Conservation (phyloP, 2,329 filamentous ascomycete genomes). For the Xylaria sp. region DNA sequence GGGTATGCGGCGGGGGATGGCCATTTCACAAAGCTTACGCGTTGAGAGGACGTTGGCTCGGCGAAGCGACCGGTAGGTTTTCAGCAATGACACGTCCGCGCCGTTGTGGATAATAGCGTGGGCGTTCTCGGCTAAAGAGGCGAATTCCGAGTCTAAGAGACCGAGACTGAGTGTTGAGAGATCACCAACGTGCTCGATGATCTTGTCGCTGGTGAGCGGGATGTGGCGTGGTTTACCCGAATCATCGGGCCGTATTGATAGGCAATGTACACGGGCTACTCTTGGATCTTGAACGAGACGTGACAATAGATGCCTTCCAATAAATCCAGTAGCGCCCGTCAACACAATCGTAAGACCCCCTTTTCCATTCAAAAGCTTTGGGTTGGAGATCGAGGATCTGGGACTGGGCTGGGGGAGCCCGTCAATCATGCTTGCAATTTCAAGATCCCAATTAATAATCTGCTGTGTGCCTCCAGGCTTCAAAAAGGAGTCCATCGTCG, state of each 20-base stretch:
- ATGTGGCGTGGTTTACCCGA: background rate
- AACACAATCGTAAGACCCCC: conserved; percentile 3
- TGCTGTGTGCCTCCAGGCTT: background rate
- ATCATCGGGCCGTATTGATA: conserved; percentile 3
- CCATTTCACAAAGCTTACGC: conserved; percentile 49
- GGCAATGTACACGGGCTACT: background rate
- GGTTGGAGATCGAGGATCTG: background rate
- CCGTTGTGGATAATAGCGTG: conserved; percentile 64
- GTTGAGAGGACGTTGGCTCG: conserved; percentile 52
- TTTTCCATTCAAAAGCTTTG: background rate
- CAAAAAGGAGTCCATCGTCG: background rate
- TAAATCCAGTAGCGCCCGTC: conserved; percentile 29
- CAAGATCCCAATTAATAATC: conserved; percentile 9
- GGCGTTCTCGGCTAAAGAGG: conserved; percentile 41
- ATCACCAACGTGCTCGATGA: conserved; percentile 16
- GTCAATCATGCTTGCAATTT: conserved; percentile 3
- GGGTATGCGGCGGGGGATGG: conserved; percentile 45
- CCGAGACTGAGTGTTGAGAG: background rate
- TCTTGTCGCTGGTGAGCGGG: background rate
- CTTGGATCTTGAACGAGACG: background rate
- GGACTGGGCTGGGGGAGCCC: background rate
- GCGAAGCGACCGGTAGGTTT: conserved; percentile 52
- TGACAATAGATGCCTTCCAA: conserved; percentile 18
- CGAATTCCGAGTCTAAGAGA: background rate
- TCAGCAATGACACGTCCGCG: conserved; percentile 53